Evolutionary conservation across 257 asterid genomes (phyloP).

Genomic region (Dorcoceras hygrometricum): DNA sequence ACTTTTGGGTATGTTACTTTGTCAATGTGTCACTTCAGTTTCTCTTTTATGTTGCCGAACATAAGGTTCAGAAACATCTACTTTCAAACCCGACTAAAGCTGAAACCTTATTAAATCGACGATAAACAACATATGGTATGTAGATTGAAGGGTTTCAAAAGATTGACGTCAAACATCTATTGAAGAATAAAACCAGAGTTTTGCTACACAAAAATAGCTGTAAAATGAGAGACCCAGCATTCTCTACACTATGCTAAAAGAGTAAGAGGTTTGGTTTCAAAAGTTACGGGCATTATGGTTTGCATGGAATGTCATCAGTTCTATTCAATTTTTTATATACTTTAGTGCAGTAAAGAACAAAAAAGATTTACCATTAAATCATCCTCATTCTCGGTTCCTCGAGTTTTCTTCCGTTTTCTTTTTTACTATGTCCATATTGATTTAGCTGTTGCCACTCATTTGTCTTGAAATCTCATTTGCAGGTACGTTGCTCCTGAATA

Average conservation of each 20-base stretch:
- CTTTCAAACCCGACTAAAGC: not conserved
- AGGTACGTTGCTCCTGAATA: conserved; percentile 97
- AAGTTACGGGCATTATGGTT: not conserved
- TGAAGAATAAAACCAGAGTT: not conserved
- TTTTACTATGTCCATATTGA: not conserved
- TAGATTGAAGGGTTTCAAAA: not conserved
- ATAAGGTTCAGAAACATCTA: not conserved
- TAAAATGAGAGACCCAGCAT: too few species aligned
- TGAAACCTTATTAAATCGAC: not conserved
- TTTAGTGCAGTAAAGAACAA: not conserved
- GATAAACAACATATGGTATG: not conserved
- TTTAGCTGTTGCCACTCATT: conserved; percentile 2
- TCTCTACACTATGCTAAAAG: not conserved
- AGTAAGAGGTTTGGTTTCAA: not conserved
- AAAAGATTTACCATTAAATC: too few species aligned
- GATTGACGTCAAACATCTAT: not conserved
- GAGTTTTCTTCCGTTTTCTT: not conserved
- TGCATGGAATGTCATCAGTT: not conserved
- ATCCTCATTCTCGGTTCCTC: not conserved
- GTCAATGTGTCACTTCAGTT: not conserved
- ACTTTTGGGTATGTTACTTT: conserved; percentile 78
- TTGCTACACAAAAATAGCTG: not conserved
- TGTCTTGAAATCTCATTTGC: conserved; percentile 23
- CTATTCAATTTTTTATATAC: too few species aligned
- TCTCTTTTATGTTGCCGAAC: not conserved